Evolutionary conservation across 2,329 filamentous ascomycete genomes (phyloP), one percentile per base, ranked within the genome.

Genomic region (Ascocoryne sarcoides): DNA sequence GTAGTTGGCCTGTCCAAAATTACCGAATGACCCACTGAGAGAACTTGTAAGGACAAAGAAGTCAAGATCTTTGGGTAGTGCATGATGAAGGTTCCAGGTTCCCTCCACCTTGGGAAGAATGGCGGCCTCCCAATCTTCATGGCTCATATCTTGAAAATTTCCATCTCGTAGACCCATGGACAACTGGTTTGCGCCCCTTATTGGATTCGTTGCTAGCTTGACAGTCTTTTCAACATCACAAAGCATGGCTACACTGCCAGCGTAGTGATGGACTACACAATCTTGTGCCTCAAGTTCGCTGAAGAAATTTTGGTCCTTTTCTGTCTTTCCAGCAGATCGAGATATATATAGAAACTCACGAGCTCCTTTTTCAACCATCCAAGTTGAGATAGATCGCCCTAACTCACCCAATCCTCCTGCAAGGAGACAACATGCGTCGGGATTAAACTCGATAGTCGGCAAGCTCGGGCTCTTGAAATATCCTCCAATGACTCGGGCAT

Each of bases 91-190:
- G 52, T 76, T 76, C 65, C 67, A 71, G 2, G 67, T 69, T 4
- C 70, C 72, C 5, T 66, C 59, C 0, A 73, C 67, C 53, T 76
- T 78, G 46, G 72, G 71, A 8, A 60, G 57, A 1, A 71, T 63
- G 0, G 65, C 69, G 2, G 61, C 56, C 8, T 59, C 60, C 47
- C 69, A 77, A 19, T 74, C 64, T 1, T 63, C 55, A 46, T 63
- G 65, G 0, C 62, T 63, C 71, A 76, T 75, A 38, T 58, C 52
- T 39, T 32, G 14, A 5, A 50, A 17, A n/a, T 5, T 35, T 32
- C 12, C 37, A 23, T 45, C 65, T 18, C 56, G 55, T 4, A 54
- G 31, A 3, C 51, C 48, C 42, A 48, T 46, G 3, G 51, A 34
- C 18, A 44, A 15, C 23, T 55, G 50, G 1, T 54, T 17, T 8